phyloP scores from a whole-genome alignment of 2,329 filamentous ascomycete species.

The Aspergillus sp. region DNA sequence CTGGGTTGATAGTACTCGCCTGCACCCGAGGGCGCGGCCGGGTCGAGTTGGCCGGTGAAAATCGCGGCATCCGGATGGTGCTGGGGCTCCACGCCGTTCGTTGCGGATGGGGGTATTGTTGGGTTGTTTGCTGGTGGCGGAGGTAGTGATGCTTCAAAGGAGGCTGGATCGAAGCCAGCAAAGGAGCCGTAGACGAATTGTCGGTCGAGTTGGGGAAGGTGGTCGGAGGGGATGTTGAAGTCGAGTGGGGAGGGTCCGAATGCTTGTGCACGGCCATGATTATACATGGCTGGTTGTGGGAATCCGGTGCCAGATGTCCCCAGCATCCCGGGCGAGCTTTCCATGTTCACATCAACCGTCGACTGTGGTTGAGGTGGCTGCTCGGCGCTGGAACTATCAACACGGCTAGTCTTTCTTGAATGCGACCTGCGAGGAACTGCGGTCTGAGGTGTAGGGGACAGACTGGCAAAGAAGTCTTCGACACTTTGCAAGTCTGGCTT shows the following conservation, averaged over 20 bases:
- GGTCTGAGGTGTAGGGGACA: slow-evolving; percentile 55
- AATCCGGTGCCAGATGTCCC: slow-evolving; percentile 28
- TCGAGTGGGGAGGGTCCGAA: slow-evolving; percentile 31
- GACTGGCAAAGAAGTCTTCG: slow-evolving; percentile 82
- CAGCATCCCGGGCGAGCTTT: slow-evolving; percentile 22
- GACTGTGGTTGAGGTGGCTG: slow-evolving; percentile 22
- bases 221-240: slow-evolving; percentile 32
- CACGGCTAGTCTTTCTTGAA: slow-evolving; percentile 21
- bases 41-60: slow-evolving; percentile 31
- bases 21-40: slow-evolving; percentile 27
- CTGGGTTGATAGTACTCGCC: slow-evolving; percentile 43
- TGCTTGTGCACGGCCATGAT: slow-evolving; percentile 20
- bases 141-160: slow-evolving; percentile 19
- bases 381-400: slow-evolving; percentile 17
- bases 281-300: slow-evolving; percentile 30
- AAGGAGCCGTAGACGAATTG: slow-evolving; percentile 73
- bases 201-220: slow-evolving; percentile 63
- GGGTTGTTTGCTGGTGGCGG: not conserved
- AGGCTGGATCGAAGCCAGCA: slow-evolving; percentile 44
- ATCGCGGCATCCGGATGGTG: slow-evolving; percentile 17
- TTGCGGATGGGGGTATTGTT: slow-evolving; percentile 19
- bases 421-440: slow-evolving; percentile 39
- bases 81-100: slow-evolving; percentile 19
- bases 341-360: slow-evolving; percentile 23
- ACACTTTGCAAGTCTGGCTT: slow-evolving; percentile 88